Conservation (phyloP, 2,329 filamentous ascomycete genomes). For the Trichoderma atroviride region DNA sequence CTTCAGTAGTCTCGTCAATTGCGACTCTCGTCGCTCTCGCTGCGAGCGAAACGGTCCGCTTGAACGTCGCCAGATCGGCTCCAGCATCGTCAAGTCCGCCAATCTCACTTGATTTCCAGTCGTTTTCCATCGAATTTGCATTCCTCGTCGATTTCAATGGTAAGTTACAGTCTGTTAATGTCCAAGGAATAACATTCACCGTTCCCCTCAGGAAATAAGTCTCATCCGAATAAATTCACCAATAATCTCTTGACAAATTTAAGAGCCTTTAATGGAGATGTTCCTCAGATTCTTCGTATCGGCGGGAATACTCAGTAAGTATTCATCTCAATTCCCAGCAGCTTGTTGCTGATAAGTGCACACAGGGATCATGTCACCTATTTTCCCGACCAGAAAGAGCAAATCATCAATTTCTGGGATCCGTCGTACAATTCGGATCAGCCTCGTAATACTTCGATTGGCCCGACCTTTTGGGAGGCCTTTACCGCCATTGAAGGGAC, state of each 20-base stretch:
- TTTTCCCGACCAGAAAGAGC: constrained; percentile 14
- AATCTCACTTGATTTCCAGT: constrained; percentile 22
- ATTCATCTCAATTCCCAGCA: too few species aligned
- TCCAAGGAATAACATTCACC: not conserved
- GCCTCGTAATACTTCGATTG: constrained; percentile 15
- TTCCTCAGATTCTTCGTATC: constrained; percentile 20
- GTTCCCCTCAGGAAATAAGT: constrained; percentile 5
- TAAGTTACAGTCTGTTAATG: not conserved
- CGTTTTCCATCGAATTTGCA: constrained; percentile 22
- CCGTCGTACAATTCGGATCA: constrained; percentile 22
- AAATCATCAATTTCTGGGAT: constrained; percentile 18
- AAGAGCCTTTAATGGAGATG: constrained; percentile 19
- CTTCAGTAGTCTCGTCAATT: not conserved
- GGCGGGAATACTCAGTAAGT: constrained; percentile 23
- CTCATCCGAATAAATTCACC: constrained; percentile 19
- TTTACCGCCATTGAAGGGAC: constrained; percentile 20
- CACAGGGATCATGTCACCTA: constrained; percentile 22
- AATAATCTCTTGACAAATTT: constrained; percentile 20
- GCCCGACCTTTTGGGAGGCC: constrained; percentile 21
- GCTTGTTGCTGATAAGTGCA: not conserved
- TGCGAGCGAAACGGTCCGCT: constrained; percentile 2
- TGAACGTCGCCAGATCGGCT: not conserved
- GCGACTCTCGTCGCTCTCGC: not conserved
- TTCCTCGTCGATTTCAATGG: constrained; percentile 21
- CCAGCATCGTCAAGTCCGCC: constrained; percentile 13